Evolutionary conservation across 306 rosid species (phyloP).

Genomic region (Benincasa hispida): DNA sequence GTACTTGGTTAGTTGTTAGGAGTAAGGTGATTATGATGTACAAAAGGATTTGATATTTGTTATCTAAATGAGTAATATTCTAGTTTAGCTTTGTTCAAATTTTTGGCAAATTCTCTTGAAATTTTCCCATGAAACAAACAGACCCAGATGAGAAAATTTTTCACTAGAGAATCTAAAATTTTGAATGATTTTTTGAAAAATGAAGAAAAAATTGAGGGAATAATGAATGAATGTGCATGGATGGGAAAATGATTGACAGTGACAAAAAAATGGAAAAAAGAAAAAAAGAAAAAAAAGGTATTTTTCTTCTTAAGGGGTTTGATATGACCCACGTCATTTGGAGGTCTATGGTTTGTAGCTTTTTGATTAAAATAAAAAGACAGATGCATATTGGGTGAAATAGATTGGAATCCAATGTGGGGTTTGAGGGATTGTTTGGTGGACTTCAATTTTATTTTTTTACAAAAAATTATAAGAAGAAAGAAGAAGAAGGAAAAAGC

Average conservation of each 20-base stretch:
- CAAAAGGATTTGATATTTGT: constrained; percentile 29
- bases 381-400: constrained; percentile 16
- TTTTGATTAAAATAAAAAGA: constrained; percentile 21
- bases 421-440: constrained; percentile 28
- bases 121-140: not conserved
- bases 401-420: constrained; percentile 78
- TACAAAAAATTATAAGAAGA: too few relatives aligned
- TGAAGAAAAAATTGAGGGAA: not conserved
- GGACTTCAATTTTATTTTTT: constrained; percentile 4
- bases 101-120: not conserved
- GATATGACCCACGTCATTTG: constrained; percentile 24
- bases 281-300: not conserved
- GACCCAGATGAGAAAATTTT: not conserved
- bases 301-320: not conserved
- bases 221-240: constrained; percentile 21
- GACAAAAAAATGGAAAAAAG: not conserved
- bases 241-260: not conserved
- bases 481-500: not conserved
- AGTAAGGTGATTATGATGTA: constrained; percentile 31
- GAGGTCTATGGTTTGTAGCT: constrained; percentile 22
- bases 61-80: constrained; percentile 31
- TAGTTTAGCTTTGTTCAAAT: constrained; percentile 13
- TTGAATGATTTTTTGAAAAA: not conserved
- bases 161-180: not conserved
- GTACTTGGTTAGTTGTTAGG: constrained; percentile 4